These are phyloP conservation scores for Ascochyta lentis DNA, from an alignment of 2,329 filamentous ascomycete species.

Conservation along the genomic window DNA sequence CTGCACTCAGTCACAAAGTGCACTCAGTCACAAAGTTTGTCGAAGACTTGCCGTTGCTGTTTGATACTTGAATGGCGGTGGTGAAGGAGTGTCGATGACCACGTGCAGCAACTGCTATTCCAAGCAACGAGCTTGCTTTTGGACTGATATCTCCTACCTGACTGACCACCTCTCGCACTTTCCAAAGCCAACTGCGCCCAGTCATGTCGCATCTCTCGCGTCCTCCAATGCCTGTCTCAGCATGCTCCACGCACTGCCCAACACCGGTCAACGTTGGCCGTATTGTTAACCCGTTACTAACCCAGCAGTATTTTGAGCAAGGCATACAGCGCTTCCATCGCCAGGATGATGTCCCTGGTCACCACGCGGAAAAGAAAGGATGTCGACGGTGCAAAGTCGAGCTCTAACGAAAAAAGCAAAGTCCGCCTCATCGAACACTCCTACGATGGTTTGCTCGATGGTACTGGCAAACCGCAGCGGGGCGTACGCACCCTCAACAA, in stretches of 20 bases:
- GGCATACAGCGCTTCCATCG: neutral
- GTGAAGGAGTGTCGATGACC: too few relatives aligned
- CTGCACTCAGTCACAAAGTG: neutral
- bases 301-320: neutral
- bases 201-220: neutral
- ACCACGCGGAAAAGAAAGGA: conserved; percentile 43
- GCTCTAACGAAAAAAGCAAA: conserved; percentile 40
- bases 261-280: conserved; percentile 6
- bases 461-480: conserved; percentile 23
- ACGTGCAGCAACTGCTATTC: neutral
- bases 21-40: neutral
- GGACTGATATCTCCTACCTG: neutral
- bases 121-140: neutral
- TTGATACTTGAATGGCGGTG: neutral
- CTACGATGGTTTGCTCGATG: conserved; percentile 17
- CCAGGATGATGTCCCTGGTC: conserved; percentile 43
- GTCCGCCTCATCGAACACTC: conserved; percentile 42
- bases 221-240: neutral
- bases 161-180: neutral
- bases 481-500: conserved; percentile 36
- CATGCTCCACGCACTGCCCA: conserved; percentile 8
- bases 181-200: neutral
- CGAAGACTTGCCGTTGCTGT: neutral
- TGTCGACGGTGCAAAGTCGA: conserved; percentile 22
- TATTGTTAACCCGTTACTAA: conserved; percentile 11